Evolutionary conservation across 1,139 yeast genomes (phyloP).

Genomic region (Geotrichum bryndzae): DNA sequence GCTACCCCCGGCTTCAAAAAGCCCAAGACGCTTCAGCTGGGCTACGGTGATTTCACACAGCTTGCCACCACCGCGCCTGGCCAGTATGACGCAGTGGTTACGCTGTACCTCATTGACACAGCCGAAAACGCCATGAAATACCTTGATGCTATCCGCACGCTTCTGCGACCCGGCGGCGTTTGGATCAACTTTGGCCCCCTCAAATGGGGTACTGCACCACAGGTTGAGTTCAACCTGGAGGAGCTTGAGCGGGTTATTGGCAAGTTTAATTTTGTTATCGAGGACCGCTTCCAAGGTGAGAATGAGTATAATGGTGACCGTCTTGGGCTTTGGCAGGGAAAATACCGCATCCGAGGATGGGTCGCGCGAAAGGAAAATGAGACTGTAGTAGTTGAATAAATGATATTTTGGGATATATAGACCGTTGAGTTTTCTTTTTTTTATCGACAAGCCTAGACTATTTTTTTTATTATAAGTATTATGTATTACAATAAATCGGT

Average conservation of each 20-base stretch:
- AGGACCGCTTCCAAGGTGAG: conserved; percentile 33
- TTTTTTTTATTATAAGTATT: neutral
- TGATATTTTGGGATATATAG: neutral
- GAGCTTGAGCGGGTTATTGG: conserved; percentile 52
- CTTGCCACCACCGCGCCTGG: conserved; percentile 6
- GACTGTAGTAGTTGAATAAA: neutral
- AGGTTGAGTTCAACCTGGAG: conserved; percentile 61
- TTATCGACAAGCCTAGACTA: neutral
- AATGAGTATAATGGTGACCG: conserved; percentile 32
- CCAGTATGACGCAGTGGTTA: conserved; percentile 42
- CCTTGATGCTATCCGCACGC: conserved; percentile 50
- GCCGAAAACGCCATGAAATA: conserved; percentile 78
- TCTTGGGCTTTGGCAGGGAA: conserved; percentile 28
- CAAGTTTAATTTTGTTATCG: conserved; percentile 59
- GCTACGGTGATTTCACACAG: conserved; percentile 59
- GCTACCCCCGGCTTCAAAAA: neutral
- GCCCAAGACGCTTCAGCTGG: conserved; percentile 41
- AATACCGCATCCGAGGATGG: conserved; percentile 31
- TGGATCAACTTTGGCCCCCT: conserved; percentile 88
- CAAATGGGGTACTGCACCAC: conserved; percentile 83
- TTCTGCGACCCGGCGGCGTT: conserved; percentile 46
- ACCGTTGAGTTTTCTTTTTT: neutral
- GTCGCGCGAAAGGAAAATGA: conserved; percentile 18
- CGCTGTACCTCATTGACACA: conserved; percentile 78
- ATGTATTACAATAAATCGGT: too few species aligned